Evolutionary conservation across 2,329 filamentous ascomycete species (phyloP), one percentile per base, ranked within the genome.

Genomic region (Endoconidiophora polonica): DNA sequence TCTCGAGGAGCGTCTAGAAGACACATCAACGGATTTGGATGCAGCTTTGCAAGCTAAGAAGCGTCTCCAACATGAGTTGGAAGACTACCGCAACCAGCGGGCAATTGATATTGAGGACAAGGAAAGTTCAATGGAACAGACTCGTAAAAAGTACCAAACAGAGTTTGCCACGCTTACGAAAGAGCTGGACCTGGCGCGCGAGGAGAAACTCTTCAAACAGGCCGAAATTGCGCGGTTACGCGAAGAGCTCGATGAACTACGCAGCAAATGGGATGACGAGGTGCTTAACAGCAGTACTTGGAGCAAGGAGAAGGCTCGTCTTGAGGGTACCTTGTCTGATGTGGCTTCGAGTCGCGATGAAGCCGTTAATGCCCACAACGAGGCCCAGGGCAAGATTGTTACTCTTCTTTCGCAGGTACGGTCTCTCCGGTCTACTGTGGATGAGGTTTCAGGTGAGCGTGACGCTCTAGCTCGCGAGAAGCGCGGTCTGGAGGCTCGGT

Each of bases 71-170:
- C 88, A 96, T 61, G 90, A 98, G 67, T 81, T 98, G 2, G 90
- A 96, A 64, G 90, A 98, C 65, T 98, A 96, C 69, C 80, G 91
- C 54, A 94, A 81, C 61, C 88, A 95, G 65, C 79, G 90, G 44
- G 88, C 88, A 52, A 94, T 94, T 64, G 91, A 96, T 59, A 85
- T 96, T 50, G 91, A 96, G 64, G 90, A 98, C 65, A 95, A 91
- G 64, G 90, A 96, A 65, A 82, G 82, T 7, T 91, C 85, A 57
- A 84, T 95, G 77, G 91, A 98, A 66, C 90, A 96, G 65, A 95
- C 90, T 41, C 79, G 90, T 59, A 91, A 90, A 72, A 98, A 96
- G 71, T 98, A 96, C 62, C 91, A 96, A 62, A 76, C 81, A 40
- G 90, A 98, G 63, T 86, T 95, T 61, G 83, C 86, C 14, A 83